Percentiles rank a stretch among this genome's conserved stretches.
Conservation (phyloP, 805 yeast species). For the Yarrowia divulgata region DNA sequence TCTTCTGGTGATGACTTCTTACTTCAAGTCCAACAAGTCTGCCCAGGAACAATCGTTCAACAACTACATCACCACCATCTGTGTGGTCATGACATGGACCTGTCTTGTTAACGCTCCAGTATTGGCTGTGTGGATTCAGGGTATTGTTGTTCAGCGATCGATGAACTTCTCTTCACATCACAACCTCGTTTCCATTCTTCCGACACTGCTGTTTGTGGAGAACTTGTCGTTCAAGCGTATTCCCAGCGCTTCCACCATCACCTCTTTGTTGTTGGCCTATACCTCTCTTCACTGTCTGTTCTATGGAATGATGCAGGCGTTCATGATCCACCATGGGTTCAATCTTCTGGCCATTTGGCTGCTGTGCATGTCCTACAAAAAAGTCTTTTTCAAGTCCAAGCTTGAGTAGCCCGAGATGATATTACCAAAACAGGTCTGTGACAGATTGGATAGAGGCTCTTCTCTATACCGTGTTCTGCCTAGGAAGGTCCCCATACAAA, state of each 20-base stretch:
- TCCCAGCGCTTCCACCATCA: constrained; percentile 47
- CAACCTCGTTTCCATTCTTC: constrained; percentile 76
- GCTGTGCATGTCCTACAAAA: constrained; percentile 19
- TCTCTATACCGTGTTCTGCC: too few species aligned
- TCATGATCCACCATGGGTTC: constrained; percentile 79
- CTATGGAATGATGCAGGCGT: constrained; percentile 80
- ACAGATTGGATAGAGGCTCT: too few species aligned
- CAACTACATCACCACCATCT: constrained; percentile 67
- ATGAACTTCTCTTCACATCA: constrained; percentile 92
- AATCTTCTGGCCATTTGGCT: constrained; percentile 58
- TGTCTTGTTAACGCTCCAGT: constrained; percentile 81
- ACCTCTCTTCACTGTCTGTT: constrained; percentile 63
- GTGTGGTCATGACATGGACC: constrained; percentile 76
- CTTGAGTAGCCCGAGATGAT: neutral
- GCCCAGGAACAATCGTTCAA: constrained; percentile 48
- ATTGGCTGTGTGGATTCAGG: constrained; percentile 80
- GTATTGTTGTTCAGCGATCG: constrained; percentile 76
- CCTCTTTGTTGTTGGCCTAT: constrained; percentile 58
- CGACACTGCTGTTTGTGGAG: constrained; percentile 68
- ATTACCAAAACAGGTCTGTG: too few species aligned
- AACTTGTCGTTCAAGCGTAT: constrained; percentile 58
- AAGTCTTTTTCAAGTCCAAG: neutral
- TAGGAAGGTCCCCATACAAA: too few species aligned
- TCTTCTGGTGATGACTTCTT: constrained; percentile 61
- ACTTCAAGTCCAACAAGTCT: neutral